Conservation (phyloP, 106 monocot genomes). For the Dioscorea dumetorum region DNA sequence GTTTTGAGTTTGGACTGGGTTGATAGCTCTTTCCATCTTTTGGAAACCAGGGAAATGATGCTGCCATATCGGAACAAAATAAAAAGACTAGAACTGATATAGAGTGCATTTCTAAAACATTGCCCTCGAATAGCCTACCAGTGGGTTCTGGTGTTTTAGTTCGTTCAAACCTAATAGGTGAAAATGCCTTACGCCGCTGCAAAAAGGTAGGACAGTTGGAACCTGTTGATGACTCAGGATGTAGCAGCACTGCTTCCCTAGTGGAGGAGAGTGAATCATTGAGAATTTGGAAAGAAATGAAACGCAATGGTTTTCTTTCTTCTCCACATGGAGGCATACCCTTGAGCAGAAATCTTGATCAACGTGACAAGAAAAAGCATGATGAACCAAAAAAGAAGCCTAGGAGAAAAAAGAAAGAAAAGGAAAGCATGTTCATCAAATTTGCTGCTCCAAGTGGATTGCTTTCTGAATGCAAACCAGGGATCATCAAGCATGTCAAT, state of each 20-base stretch:
- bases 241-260: slow-evolving; percentile 72
- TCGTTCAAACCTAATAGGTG: slow-evolving; percentile 14
- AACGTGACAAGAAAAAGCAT: slow-evolving; percentile 45
- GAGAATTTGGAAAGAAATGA: slow-evolving; percentile 83
- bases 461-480: slow-evolving; percentile 77
- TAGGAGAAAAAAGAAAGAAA: slow-evolving; percentile 28
- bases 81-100: background rate
- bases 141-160: slow-evolving; percentile 29
- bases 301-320: slow-evolving; percentile 83
- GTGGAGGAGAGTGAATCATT: slow-evolving; percentile 51
- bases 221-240: slow-evolving; percentile 48
- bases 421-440: slow-evolving; percentile 32
- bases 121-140: background rate
- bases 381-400: slow-evolving; percentile 46
- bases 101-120: background rate
- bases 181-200: slow-evolving; percentile 67
- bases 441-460: slow-evolving; percentile 61
- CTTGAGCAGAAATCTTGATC: slow-evolving; percentile 33
- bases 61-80: no score
- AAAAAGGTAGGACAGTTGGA: slow-evolving; percentile 44
- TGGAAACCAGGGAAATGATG: no score
- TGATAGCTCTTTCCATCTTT: no score
- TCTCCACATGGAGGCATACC: slow-evolving; percentile 44
- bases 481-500: slow-evolving; percentile 92
- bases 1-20: no score